Evolutionary conservation across 2,329 filamentous ascomycete genomes (phyloP).

Genomic region (Aspergillus fructus): DNA sequence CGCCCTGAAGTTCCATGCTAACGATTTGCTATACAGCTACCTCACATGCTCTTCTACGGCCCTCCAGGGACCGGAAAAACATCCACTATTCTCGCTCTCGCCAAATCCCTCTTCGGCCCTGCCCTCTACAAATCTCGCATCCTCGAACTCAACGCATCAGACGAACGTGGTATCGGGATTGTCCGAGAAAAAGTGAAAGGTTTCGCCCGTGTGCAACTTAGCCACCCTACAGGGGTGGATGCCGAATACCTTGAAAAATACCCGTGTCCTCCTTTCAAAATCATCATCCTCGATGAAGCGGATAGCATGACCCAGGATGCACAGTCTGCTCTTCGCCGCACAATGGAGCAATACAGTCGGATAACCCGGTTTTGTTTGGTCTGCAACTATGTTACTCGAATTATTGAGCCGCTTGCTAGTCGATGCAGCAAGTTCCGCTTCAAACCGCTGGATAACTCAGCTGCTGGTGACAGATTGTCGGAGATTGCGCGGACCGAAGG

Average conservation of each 20-base stretch:
- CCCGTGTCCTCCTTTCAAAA: conserved; percentile 97
- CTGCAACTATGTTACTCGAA: conserved; percentile 97
- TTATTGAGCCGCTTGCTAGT: conserved; percentile 92
- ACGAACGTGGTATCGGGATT: conserved; percentile 96
- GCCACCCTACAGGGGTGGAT: conserved; percentile 68
- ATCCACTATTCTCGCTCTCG: conserved; percentile 92
- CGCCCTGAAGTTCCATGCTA: background rate
- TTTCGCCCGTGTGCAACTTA: conserved; percentile 93
- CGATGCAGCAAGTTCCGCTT: conserved; percentile 97
- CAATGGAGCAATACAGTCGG: conserved; percentile 97
- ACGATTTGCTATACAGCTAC: conserved; percentile 57
- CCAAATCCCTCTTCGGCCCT: conserved; percentile 95
- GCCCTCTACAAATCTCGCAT: conserved; percentile 90
- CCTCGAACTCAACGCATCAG: conserved; percentile 98
- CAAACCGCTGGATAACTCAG: conserved; percentile 87
- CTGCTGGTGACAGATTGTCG: conserved; percentile 74
- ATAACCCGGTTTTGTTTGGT: conserved; percentile 97
- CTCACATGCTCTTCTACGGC: conserved; percentile 99
- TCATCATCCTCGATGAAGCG: conserved; percentile 96
- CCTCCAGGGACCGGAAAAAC: conserved; percentile 98
- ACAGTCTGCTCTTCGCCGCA: conserved; percentile 84
- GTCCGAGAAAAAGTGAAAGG: conserved; percentile 98
- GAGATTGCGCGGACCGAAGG: conserved; percentile 80
- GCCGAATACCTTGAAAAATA: conserved; percentile 67
- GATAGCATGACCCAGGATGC: conserved; percentile 99